These are phyloP conservation scores for Scortechinia acanthostroma DNA, from an alignment of 2,329 filamentous ascomycete genomes.

Conservation along the genomic window DNA sequence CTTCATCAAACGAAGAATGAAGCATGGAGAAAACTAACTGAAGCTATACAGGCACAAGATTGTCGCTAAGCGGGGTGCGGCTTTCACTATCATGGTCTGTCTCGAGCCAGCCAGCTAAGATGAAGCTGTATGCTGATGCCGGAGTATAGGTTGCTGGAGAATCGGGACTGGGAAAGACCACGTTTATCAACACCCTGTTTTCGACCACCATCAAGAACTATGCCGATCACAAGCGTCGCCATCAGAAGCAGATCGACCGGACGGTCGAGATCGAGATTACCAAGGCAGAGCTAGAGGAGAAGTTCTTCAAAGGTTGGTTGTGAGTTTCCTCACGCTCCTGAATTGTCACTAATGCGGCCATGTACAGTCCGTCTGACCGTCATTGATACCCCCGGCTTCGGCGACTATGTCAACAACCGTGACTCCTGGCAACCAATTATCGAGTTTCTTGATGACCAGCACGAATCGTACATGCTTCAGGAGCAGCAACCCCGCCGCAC, in stretches of 20 bases:
- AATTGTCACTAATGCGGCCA: not conserved
- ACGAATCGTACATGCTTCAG: slow-evolving; percentile 99
- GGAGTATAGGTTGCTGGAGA: slow-evolving; percentile 88
- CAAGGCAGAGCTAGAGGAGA: slow-evolving; percentile 98
- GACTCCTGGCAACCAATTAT: slow-evolving; percentile 99
- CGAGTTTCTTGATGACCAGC: slow-evolving; percentile 98
- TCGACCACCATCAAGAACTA: slow-evolving; percentile 99
- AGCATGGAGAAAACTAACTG: no score
- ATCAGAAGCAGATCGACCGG: slow-evolving; percentile 99
- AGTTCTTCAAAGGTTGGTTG: slow-evolving; percentile 99
- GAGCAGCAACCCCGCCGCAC: slow-evolving; percentile 96
- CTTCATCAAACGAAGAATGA: no score
- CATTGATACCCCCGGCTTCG: slow-evolving; percentile 97
- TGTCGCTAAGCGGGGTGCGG: slow-evolving; percentile 78
- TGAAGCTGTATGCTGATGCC: no score
- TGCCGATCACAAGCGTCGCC: slow-evolving; percentile 97
- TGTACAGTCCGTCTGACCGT: slow-evolving; percentile 94
- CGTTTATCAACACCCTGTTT: slow-evolving; percentile 99
- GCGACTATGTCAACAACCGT: slow-evolving; percentile 99
- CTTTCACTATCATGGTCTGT: slow-evolving; percentile 96
- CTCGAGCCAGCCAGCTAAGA: no score
- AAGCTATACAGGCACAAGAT: no score
- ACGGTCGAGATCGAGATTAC: slow-evolving; percentile 99
- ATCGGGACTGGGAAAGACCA: slow-evolving; percentile 97
- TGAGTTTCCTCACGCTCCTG: no score